Conservation (phyloP, 345 rosid species). For the Arabidopsis suecica region DNA sequence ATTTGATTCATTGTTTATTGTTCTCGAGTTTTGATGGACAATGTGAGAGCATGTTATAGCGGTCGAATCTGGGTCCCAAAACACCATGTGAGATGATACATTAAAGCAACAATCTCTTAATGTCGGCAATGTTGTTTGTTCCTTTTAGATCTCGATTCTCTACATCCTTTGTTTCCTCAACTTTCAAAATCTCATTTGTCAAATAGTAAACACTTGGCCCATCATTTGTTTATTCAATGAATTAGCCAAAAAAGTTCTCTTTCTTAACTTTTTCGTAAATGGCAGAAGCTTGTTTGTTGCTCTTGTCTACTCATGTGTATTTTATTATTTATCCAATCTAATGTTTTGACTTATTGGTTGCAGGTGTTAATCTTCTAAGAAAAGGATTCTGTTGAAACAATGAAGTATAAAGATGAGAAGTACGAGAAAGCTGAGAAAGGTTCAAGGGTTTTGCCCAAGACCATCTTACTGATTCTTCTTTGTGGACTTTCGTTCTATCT, state of each 20-base stretch:
- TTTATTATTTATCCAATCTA: neutral
- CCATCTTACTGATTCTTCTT: constrained; percentile 54
- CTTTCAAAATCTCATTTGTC: constrained; percentile 18
- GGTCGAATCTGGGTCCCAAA: constrained; percentile 41
- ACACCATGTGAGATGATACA: constrained; percentile 36
- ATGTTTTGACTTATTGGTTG: constrained; percentile 22
- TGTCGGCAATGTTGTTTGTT: constrained; percentile 41
- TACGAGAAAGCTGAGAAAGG: constrained; percentile 57
- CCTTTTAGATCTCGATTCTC: constrained; percentile 35
- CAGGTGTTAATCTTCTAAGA: constrained; percentile 27
- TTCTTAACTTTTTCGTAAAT: neutral
- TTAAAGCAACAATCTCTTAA: constrained; percentile 36
- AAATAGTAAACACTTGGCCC: constrained; percentile 32
- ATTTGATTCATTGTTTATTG: constrained; percentile 12
- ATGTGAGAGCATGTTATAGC: constrained; percentile 40
- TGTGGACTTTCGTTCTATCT: constrained; percentile 92
- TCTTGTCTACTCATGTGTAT: constrained; percentile 5
- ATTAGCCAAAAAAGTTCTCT: neutral
- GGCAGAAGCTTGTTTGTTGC: constrained; percentile 26
- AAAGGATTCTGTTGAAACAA: constrained; percentile 36
- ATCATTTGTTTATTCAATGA: constrained; percentile 33
- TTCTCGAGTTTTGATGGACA: constrained; percentile 4
- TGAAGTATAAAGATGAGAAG: constrained; percentile 93
- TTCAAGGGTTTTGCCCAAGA: constrained; percentile 54
- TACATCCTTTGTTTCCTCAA: constrained; percentile 34